Evolutionary conservation across 176 grass and related monocot genomes (phyloP).

Genomic region (Triticum timopheevii): DNA sequence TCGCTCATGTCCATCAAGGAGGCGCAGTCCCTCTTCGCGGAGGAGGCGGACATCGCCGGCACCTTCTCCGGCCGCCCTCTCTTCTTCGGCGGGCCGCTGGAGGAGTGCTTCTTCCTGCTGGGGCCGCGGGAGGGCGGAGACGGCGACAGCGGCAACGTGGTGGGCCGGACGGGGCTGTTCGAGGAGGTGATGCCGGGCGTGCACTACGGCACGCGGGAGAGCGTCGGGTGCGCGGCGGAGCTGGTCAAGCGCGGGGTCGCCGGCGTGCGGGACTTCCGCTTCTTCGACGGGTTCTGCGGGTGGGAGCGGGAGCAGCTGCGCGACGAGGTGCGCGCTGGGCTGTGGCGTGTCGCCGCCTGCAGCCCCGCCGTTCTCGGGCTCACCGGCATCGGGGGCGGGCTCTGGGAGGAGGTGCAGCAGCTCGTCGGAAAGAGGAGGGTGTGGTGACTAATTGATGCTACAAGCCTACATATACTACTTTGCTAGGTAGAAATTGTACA

Average conservation of each 20-base stretch:
- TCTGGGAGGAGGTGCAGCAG: constrained; percentile 81
- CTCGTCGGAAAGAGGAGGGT: constrained; percentile 70
- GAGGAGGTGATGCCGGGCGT: constrained; percentile 81
- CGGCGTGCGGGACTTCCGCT: constrained; percentile 63
- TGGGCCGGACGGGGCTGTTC: constrained; percentile 65
- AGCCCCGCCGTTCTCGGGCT: constrained; percentile 70
- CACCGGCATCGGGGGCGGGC: constrained; percentile 38
- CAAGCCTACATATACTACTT: background rate
- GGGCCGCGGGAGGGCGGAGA: constrained; percentile 27
- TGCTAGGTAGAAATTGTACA: background rate
- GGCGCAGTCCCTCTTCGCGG: constrained; percentile 51
- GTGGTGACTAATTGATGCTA: constrained; percentile 30
- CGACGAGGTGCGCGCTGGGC: constrained; percentile 61
- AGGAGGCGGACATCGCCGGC: constrained; percentile 41
- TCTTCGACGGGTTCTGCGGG: constrained; percentile 92
- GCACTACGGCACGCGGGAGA: constrained; percentile 78
- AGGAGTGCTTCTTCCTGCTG: constrained; percentile 75
- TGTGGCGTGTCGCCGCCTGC: constrained; percentile 84
- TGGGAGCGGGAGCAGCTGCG: constrained; percentile 74
- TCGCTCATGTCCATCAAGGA: constrained; percentile 99
- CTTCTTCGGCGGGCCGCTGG: constrained; percentile 86
- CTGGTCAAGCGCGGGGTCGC: constrained; percentile 74
- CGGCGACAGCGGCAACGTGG: background rate
- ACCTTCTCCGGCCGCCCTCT: constrained; percentile 69
- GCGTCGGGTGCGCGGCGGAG: constrained; percentile 79